Base-by-base conservation (phyloP, 768 basidiomycete genomes). In the Fomitopsis serialis region DNA sequence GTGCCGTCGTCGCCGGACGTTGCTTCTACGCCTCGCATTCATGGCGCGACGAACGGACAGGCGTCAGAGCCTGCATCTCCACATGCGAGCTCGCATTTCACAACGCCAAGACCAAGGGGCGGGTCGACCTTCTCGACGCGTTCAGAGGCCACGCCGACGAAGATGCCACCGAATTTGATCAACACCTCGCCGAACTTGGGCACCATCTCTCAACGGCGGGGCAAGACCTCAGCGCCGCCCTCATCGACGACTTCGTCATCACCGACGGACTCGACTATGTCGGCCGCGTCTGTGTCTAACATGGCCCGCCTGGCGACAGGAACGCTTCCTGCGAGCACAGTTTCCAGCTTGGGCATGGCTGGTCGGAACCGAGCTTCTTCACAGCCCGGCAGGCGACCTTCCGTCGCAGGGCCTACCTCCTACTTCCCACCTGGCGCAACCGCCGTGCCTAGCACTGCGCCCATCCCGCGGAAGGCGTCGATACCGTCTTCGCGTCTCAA, bases 381-480 rank as follows among this genome's bases (percentile, higher is more conserved):
- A 36, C 90, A 92, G 58, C 88, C 90, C 42, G 85, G 83, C 24
- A 78, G 87, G 53, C 74, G 87, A 52, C 86, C 87, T 23, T 80
- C 85, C 13, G 56, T 82, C 27, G 66, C 74, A 34, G 74, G 77
- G 57, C 76, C 72, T 73, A 57, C 82, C 78, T 40, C 83, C 74
- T 50, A 72, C 71, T 49, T 84, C 80, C 59, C 57, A 54, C 45
- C 74, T 73, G 37, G 74, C 69, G 45, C 84, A 80, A 12, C 84
- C 80, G 19, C 70, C 80, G 66, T 64, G 13, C 61, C 62, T 3
- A 57, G 72, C 19, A 63, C 67, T 43, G 66, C 60, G 42, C 58
- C 64, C 34, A 75, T 75, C 10, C 67, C 68, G 15, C 81, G 85
- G 58, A 89, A 89, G 66, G 56, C 74, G 17, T 88, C 88, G 17